Conservation (phyloP, 2,329 filamentous ascomycete species). For the Trichoderma semiorbis region DNA sequence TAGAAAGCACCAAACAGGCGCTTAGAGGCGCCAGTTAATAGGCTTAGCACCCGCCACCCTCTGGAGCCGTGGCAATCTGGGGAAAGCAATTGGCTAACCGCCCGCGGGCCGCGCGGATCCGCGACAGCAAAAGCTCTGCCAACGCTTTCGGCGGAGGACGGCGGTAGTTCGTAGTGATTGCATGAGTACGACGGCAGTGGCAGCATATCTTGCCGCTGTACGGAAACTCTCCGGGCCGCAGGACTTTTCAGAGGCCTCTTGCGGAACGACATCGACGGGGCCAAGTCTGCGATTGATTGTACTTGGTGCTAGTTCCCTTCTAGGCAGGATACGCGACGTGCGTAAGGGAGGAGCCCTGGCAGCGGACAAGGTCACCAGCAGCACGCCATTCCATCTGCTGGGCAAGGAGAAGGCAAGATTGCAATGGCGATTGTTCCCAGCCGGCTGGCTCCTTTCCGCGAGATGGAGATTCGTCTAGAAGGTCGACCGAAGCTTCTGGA, state of each 20-base stretch:
- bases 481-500: conserved; percentile 8
- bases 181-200: not conserved
- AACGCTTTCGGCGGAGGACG: not conserved
- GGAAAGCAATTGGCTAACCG: conserved; percentile 2
- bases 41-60: not conserved
- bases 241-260: not conserved
- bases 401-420: not conserved
- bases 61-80: not conserved
- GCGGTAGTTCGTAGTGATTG: not conserved
- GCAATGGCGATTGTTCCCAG: not conserved
- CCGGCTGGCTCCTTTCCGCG: not conserved
- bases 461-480: not conserved
- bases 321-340: not conserved
- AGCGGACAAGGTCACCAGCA: not conserved
- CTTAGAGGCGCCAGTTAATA: not conserved
- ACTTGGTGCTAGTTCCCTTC: not conserved
- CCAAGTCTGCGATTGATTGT: not conserved
- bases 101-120: conserved; percentile 3
- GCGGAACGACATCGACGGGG: not conserved
- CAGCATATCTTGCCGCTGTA: not conserved
- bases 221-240: not conserved
- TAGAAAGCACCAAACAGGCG: not conserved
- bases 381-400: conserved; percentile 5
- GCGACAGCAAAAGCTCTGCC: not conserved
- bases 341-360: not conserved